Evolutionary conservation across 1,284 basidiomycete genomes (phyloP), one percentile per base, ranked within the genome.

Genomic region (Sphaerobolus stellatus): DNA sequence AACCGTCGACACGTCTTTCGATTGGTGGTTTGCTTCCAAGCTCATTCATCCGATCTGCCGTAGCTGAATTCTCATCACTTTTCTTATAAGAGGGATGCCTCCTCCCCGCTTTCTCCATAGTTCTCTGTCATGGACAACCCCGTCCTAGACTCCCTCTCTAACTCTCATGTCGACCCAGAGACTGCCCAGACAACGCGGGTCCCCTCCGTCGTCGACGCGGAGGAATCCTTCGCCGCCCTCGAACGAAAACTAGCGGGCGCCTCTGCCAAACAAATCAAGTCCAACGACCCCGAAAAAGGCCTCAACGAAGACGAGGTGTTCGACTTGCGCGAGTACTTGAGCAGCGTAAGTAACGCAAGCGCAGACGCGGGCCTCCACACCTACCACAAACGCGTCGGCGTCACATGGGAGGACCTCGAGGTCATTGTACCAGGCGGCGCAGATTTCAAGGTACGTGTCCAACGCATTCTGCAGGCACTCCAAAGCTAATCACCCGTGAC

Each of bases 331-430:
- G 88, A 88, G 50, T 93, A 90, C 63, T 78, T 96, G 16, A 77
- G 81, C 8, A 82, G 83, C 2, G 84, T 81, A 27, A 85, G 86
- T 61, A 81, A 86, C 57, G 80, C 80, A 5, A 76, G 80, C 54
- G 83, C 91, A 57, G 68, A 75, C 27, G 85, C 87, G 5, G 90
- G 90, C 4, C 88, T 94, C 63, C 83, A 84, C 62, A 54, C 24
- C 13, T 38, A 54, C 14, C 85, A 86, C 69, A 95, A 95, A 74
- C 83, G 86, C 59, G 88, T 93, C 33, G 90, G 90, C 33, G 88
- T 92, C 28, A 82, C 83, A 24, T 93, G 90, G 86, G 79, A 90
- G 50, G 76, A 86, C 59, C 70, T 92, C 1, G 77, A 86, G 54
- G 92, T 94, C 45, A 75, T 85, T 18, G 90, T 86, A 27, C 67